Evolutionary conservation across 2,329 filamentous ascomycete genomes (phyloP), one percentile per base, ranked within the genome.

Genomic region (Dryadomyces quercivorus): DNA sequence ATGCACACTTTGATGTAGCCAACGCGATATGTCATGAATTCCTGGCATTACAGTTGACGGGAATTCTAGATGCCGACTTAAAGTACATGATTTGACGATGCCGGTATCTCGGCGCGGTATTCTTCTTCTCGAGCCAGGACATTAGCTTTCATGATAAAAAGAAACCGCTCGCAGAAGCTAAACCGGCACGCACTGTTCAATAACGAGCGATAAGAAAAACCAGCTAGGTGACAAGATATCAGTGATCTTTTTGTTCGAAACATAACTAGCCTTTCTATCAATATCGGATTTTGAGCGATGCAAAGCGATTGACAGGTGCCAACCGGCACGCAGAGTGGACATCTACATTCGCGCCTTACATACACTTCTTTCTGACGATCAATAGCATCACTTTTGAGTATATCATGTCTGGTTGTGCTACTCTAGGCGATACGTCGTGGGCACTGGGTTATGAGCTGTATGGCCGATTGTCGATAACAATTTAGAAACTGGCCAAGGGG

Each of bases 101-200:
- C n/a, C n/a, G n/a, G n/a, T 78, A 50, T 77, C 74, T 2, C 70
- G 75, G 57, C 69, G 75, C 7, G 75, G 75, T 1, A 75, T 79
- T 77, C 18, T 78, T 78, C 65, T 77, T 78, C 65, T 72, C 75
- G 48, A 70, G 71, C 47, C 75, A 79, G 57, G 67, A 74, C 59
- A 65, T 79, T 13, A 31, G 2, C 50, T 69, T 76, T 46, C 68
- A 75, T 5, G 66, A 75, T 15, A 76, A 80, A 59, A 80, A 80
- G 64, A 64, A 72, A 18, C 70, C 80, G 15, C 54, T 69, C 68
- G 13, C 75, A 72, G 0, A 45, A 50, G 22, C 64, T 75, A 9
- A 73, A 76, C 55, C 68, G 71, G 26, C 74, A 77, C 60, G 72
- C 74, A 0, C 60, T 76, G 21, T 66, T 63, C 59, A 77, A 77